Base-by-base conservation (phyloP, 2,329 filamentous ascomycete genomes). In the Bipolaris cookei region DNA sequence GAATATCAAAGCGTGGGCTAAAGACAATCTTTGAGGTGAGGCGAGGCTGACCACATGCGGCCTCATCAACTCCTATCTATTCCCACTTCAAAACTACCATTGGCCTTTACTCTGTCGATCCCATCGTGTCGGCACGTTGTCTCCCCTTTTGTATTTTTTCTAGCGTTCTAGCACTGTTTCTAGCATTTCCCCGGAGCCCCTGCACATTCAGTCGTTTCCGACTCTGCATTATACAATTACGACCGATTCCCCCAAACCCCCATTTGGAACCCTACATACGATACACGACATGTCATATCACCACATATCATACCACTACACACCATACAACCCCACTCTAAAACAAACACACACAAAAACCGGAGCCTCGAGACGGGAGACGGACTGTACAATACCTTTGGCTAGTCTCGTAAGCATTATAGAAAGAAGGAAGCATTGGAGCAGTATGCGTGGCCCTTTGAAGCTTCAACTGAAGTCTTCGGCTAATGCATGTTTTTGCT, bases 281-380 rank as follows among this genome's bases (percentile, higher is more conserved):
- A 25, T 30, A 20, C 25, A 52, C 32, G 6, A 37, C n/a, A 43
- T 44, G 16, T 7, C 35, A 38, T 20, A 37, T n/a, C 39, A 43
- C 18, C 10, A 28, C 25, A 28, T 13, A 44, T 30, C 6, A 51
- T n/a, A 21, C 43, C n/a, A 44, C 39, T 2, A 51, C n/a, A 21
- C 38, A 53, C 30, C 30, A 54, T 53, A 56, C 54, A 54, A 53
- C 54, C 50, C 54, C 54, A 57, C 54, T 57, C 54, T 44, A 39
- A 48, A 54, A 41, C 25, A 48, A 21, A 16, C 5, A 6, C 18
- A 8, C 38, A 47, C 14, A 28, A 13, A 28, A 57, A 53, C 16
- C 25, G 8, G 25, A 28, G 8, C 25, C 25, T 39, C 35, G 21
- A 30, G 21, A 37, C 32, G 25, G 43, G 50, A 37, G 30, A 44